Evolutionary conservation across 352 stramenopile genomes (phyloP).

Genomic region (Globisporangium nodosum): DNA sequence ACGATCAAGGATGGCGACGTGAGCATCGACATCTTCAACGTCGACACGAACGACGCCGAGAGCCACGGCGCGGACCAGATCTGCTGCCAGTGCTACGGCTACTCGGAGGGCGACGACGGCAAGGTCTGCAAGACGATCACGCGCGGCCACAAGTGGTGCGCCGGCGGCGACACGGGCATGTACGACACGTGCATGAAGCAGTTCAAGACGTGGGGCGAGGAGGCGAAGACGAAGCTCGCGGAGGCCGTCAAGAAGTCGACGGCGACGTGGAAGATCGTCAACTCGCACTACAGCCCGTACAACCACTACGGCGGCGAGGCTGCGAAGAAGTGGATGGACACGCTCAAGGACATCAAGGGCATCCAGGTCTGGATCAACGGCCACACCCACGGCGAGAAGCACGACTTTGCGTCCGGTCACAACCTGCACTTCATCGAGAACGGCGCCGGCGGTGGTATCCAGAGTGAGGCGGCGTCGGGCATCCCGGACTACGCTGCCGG

Average conservation of each 20-base stretch:
- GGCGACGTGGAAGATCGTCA: conserved; percentile 83
- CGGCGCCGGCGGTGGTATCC: conserved; percentile 70
- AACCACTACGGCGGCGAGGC: conserved; percentile 55
- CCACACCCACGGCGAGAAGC: conserved; percentile 76
- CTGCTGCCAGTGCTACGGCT: conserved; percentile 84
- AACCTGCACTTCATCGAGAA: conserved; percentile 75
- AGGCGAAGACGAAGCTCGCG: conserved; percentile 53
- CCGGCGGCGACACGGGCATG: conserved; percentile 50
- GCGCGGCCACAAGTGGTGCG: conserved; percentile 46
- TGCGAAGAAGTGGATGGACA: conserved; percentile 63
- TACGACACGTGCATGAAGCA: conserved; percentile 62
- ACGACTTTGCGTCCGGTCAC: conserved; percentile 47
- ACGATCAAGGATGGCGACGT: conserved; percentile 24
- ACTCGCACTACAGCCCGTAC: conserved; percentile 78
- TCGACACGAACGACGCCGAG: conserved; percentile 44
- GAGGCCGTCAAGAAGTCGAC: conserved; percentile 48
- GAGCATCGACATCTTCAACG: conserved; percentile 45
- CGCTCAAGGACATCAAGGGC: conserved; percentile 34
- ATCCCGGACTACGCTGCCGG: conserved; percentile 44
- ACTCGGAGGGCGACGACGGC: conserved; percentile 38
- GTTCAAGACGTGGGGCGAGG: conserved; percentile 61
- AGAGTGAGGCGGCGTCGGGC: conserved; percentile 74
- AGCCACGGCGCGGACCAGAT: conserved; percentile 62
- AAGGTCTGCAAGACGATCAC: conserved; percentile 42
- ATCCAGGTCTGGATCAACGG: conserved; percentile 72